Evolutionary conservation across 2,329 filamentous ascomycete genomes (phyloP).

Genomic region (Scolecobasidium constrictum): DNA sequence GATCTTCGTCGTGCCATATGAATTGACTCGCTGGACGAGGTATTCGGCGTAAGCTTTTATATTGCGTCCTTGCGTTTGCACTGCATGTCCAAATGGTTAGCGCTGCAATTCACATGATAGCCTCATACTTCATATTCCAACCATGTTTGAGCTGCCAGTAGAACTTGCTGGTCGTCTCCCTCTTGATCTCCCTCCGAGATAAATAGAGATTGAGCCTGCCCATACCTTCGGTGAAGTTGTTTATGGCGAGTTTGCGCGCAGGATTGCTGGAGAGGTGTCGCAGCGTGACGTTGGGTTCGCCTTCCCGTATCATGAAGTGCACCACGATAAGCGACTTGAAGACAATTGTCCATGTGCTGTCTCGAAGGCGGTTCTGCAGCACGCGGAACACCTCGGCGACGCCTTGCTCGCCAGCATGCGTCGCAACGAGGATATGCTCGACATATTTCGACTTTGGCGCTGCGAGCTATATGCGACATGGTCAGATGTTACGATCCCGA

Average conservation of each 20-base stretch:
- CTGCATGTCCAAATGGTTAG: slow-evolving; percentile 45
- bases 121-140: too few species aligned
- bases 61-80: slow-evolving; percentile 88
- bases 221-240: slow-evolving; percentile 84
- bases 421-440: slow-evolving; percentile 92
- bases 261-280: slow-evolving; percentile 74
- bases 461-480: slow-evolving; percentile 52
- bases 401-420: slow-evolving; percentile 86
- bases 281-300: slow-evolving; percentile 78
- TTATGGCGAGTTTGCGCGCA: slow-evolving; percentile 67
- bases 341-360: slow-evolving; percentile 98
- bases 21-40: slow-evolving; percentile 67
- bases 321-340: slow-evolving; percentile 96
- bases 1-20: slow-evolving; percentile 72
- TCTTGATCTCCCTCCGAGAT: too few species aligned
- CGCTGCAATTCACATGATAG: too few species aligned
- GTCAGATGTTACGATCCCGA: slow-evolving; percentile 1
- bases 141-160: too few species aligned
- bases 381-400: slow-evolving; percentile 93
- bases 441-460: slow-evolving; percentile 99
- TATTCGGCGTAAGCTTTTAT: slow-evolving; percentile 89
- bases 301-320: slow-evolving; percentile 95
- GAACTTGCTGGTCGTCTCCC: too few species aligned
- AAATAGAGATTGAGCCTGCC: slow-evolving; percentile 12
- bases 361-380: slow-evolving; percentile 75